phyloP scores from a whole-genome alignment of 768 basidiomycete genomes.

The Leccinum rimulosum region DNA sequence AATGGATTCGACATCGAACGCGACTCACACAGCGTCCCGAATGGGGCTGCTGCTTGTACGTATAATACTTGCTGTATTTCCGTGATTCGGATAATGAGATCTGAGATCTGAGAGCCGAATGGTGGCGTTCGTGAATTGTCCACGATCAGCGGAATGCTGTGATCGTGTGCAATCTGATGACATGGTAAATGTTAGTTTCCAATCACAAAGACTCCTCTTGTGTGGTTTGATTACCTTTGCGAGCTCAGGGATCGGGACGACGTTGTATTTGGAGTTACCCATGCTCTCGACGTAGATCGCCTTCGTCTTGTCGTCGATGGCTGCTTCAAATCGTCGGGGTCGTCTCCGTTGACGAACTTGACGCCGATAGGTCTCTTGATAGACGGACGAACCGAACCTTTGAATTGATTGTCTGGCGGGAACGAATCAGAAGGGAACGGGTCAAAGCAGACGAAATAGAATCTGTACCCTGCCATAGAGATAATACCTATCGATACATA shows the following conservation, averaged over 20 bases:
- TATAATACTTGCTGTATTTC: background rate
- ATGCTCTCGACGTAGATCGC: slow-evolving; percentile 60
- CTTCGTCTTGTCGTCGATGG: slow-evolving; percentile 61
- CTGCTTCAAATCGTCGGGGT: slow-evolving; percentile 47
- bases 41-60: background rate
- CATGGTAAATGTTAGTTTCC: background rate
- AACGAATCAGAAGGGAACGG: background rate
- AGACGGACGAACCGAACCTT: slow-evolving; percentile 35
- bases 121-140: slow-evolving; percentile 38
- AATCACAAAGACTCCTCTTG: background rate
- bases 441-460: background rate
- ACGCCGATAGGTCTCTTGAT: slow-evolving; percentile 35
- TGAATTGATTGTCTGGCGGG: slow-evolving; percentile 56
- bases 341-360: slow-evolving; percentile 50
- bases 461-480: slow-evolving; percentile 53
- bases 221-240: slow-evolving; percentile 39
- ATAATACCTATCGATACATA: slow-evolving; percentile 35
- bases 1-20: background rate
- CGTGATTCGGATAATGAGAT: background rate
- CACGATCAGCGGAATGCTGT: slow-evolving; percentile 60
- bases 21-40: background rate
- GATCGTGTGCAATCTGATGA: slow-evolving; percentile 55
- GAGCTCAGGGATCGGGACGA: slow-evolving; percentile 52
- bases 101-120: too few species aligned
- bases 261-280: slow-evolving; percentile 38